A percentile compares a stretch with the other conserved stretches of the same genome.
Evolutionary conservation across 176 grass and related monocot species (phyloP).

Genomic region (Phoenix dactylifera): DNA sequence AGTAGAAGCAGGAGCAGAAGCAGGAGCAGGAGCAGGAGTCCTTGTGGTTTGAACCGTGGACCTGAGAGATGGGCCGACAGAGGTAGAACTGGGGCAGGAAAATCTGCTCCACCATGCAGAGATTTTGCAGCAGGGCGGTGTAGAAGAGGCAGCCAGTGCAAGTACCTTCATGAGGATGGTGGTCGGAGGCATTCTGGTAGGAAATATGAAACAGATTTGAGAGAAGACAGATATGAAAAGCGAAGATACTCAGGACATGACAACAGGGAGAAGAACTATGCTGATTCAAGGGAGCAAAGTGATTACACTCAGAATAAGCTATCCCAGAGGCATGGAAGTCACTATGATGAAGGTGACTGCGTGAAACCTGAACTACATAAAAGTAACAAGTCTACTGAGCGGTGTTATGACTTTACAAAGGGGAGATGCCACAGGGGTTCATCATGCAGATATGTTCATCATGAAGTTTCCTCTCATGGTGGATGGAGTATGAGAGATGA

Average conservation of each 20-base stretch:
- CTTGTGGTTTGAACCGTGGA: constrained; percentile 44
- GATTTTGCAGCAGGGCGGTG: constrained; percentile 84
- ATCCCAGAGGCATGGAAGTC: constrained; percentile 35
- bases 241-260: constrained; percentile 25
- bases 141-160: constrained; percentile 68
- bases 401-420: constrained; percentile 79
- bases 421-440: constrained; percentile 73
- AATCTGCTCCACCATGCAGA: constrained; percentile 44
- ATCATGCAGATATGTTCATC: constrained; percentile 55
- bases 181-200: constrained; percentile 34
- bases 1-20: constrained; percentile 52
- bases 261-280: constrained; percentile 40
- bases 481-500: constrained; percentile 57
- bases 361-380: constrained; percentile 47
- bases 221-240: constrained; percentile 31
- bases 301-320: constrained; percentile 44
- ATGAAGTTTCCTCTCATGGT: constrained; percentile 53
- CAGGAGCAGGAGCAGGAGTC: constrained; percentile 68
- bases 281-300: constrained; percentile 50
- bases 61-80: constrained; percentile 45
- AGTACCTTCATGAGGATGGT: constrained; percentile 74
- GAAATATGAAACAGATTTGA: constrained; percentile 33
- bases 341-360: constrained; percentile 50
- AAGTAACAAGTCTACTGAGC: constrained; percentile 37
- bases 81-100: constrained; percentile 41